Evolutionary conservation across 495 filamentous ascomycete species (phyloP).

Genomic region (Hypoxylon fragiforme): DNA sequence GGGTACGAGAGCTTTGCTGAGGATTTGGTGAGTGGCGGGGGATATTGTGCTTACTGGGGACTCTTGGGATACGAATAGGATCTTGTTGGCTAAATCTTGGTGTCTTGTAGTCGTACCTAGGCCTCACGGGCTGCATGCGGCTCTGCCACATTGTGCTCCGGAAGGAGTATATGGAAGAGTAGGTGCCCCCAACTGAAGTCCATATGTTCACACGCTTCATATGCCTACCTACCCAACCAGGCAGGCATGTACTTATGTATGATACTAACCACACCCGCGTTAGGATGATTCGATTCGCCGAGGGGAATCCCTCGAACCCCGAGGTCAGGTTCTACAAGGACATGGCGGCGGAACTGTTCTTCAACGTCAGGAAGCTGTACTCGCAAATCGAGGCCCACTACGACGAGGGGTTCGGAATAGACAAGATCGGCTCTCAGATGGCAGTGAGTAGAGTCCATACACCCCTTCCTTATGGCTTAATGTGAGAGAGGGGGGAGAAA

Average conservation of each 20-base stretch:
- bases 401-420: slow-evolving; percentile 42
- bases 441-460: slow-evolving; percentile 39
- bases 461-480: not conserved
- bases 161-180: slow-evolving; percentile 53
- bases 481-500: not conserved
- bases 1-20: slow-evolving; percentile 48
- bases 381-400: slow-evolving; percentile 54
- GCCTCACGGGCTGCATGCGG: slow-evolving; percentile 51
- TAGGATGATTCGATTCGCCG: slow-evolving; percentile 46
- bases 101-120: slow-evolving; percentile 54
- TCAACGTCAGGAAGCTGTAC: slow-evolving; percentile 49
- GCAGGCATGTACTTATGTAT: not conserved
- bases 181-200: slow-evolving; percentile 14
- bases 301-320: slow-evolving; percentile 41
- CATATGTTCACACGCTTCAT: not conserved
- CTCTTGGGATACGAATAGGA: too few species aligned
- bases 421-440: slow-evolving; percentile 55
- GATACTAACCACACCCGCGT: too few species aligned
- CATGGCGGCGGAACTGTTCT: slow-evolving; percentile 52
- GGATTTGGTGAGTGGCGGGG: slow-evolving; percentile 50
- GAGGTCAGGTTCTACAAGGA: slow-evolving; percentile 44
- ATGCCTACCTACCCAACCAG: too few species aligned
- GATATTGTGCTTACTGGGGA: too few species aligned
- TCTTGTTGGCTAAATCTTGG: too few species aligned
- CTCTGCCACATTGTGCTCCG: slow-evolving; percentile 56